Percentiles rank a stretch among this genome's conserved stretches.
Conservation (phyloP, 2,329 filamentous ascomycete genomes). For the Pseudogymnoascus sp. region DNA sequence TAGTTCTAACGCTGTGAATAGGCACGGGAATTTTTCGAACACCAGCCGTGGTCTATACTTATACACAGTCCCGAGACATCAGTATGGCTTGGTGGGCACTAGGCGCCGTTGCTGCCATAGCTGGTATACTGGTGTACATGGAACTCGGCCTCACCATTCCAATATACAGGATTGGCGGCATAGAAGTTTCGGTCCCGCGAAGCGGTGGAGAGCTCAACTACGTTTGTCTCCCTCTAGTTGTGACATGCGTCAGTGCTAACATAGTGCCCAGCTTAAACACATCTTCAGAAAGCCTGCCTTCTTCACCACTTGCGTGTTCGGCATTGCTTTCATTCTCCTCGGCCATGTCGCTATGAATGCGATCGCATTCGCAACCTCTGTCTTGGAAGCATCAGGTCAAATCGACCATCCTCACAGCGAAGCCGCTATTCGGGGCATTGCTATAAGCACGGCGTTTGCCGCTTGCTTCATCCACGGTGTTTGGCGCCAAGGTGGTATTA, state of each 20-base stretch:
- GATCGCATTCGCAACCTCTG: slow-evolving; percentile 38
- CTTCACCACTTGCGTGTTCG: slow-evolving; percentile 39
- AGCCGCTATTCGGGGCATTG: slow-evolving; percentile 38
- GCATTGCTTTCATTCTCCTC: slow-evolving; percentile 25
- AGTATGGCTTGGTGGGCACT: slow-evolving; percentile 15
- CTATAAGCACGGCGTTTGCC: slow-evolving; percentile 36
- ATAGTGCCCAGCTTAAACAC: slow-evolving; percentile 29
- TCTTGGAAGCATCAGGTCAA: slow-evolving; percentile 31
- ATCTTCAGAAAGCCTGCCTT: slow-evolving; percentile 33
- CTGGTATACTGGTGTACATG: slow-evolving; percentile 26
- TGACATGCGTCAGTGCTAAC: background rate
- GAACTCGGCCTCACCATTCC: slow-evolving; percentile 43
- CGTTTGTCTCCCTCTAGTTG: slow-evolving; percentile 23
- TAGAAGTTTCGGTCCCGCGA: slow-evolving; percentile 36
- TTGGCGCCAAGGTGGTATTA: slow-evolving; percentile 43
- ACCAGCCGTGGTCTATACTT: slow-evolving; percentile 10
- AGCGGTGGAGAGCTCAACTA: slow-evolving; percentile 43
- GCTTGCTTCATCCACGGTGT: slow-evolving; percentile 41
- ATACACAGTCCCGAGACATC: slow-evolving; percentile 13
- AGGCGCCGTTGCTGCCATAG: slow-evolving; percentile 13
- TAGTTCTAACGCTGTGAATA: background rate
- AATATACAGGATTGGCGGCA: slow-evolving; percentile 33
- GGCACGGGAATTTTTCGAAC: slow-evolving; percentile 16
- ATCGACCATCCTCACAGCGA: slow-evolving; percentile 14
- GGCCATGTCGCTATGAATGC: slow-evolving; percentile 44